Evolutionary conservation across 2,329 filamentous ascomycete genomes (phyloP).

Genomic region (Madurella fahalii): DNA sequence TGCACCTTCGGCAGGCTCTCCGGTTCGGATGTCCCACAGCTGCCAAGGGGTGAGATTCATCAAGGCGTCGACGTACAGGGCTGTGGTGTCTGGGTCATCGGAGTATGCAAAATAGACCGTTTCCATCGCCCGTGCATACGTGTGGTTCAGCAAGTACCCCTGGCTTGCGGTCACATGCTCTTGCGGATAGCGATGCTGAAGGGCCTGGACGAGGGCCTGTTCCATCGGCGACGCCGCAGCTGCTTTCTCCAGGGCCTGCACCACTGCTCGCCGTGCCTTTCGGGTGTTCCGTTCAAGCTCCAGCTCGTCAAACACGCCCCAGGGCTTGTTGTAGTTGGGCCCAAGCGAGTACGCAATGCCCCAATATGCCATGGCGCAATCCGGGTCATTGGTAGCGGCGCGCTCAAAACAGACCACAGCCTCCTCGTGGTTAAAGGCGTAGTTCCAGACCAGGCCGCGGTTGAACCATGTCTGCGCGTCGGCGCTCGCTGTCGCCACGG

Average conservation of each 20-base stretch:
- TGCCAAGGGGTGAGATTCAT: constrained; percentile 48
- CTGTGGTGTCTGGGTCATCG: constrained; percentile 53
- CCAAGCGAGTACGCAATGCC: constrained; percentile 67
- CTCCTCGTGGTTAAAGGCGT: constrained; percentile 74
- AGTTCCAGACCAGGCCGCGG: constrained; percentile 68
- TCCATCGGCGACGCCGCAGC: constrained; percentile 48
- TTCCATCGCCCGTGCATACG: constrained; percentile 56
- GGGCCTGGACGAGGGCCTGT: constrained; percentile 57
- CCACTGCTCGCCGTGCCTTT: constrained; percentile 31
- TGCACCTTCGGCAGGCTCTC: constrained; percentile 47
- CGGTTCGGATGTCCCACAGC: constrained; percentile 38
- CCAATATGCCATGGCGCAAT: constrained; percentile 64
- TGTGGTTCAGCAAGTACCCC: constrained; percentile 51
- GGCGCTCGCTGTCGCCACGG: constrained; percentile 48
- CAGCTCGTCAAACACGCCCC: constrained; percentile 62
- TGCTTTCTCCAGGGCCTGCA: constrained; percentile 26
- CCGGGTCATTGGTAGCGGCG: constrained; percentile 50
- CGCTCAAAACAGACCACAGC: constrained; percentile 59
- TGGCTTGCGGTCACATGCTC: constrained; percentile 39
- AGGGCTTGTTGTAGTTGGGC: constrained; percentile 74
- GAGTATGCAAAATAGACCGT: constrained; percentile 34
- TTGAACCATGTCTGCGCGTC: constrained; percentile 65
- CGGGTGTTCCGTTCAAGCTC: constrained; percentile 52
- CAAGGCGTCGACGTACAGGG: constrained; percentile 55
- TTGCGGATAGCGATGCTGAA: constrained; percentile 58